Conservation (phyloP, 1,139 yeast genomes). For the Diutina ranongensis region DNA sequence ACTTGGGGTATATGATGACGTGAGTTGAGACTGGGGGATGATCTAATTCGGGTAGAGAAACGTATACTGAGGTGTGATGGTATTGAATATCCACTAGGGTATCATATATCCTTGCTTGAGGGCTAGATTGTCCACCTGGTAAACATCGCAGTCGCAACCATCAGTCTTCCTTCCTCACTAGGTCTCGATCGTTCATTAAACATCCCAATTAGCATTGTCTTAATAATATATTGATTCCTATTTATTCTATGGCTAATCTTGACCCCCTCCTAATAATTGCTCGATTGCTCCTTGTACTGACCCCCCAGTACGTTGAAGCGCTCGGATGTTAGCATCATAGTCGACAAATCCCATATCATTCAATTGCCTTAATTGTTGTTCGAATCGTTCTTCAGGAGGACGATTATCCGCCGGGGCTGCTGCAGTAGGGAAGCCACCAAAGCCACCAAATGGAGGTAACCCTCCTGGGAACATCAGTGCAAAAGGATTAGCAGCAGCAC, state of each 20-base stretch:
- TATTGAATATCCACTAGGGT: no score
- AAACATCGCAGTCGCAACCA: no score
- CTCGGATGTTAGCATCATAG: slow-evolving; percentile 83
- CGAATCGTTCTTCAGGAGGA: slow-evolving; percentile 95
- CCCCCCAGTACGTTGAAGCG: slow-evolving; percentile 91
- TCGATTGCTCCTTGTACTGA: slow-evolving; percentile 96
- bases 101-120: no score
- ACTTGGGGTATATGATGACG: no score
- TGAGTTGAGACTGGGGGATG: no score
- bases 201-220: no score
- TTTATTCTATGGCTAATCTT: background rate
- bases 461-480: slow-evolving; percentile 17
- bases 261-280: slow-evolving; percentile 38
- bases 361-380: slow-evolving; percentile 78
- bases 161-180: no score
- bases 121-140: no score
- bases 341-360: slow-evolving; percentile 96
- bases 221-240: no score
- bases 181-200: no score
- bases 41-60: no score
- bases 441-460: slow-evolving; percentile 11
- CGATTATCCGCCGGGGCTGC: slow-evolving; percentile 49
- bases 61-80: no score
- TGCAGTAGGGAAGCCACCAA: slow-evolving; percentile 17
- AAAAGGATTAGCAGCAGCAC: background rate